Base-by-base conservation (phyloP, 176 grass and related monocot species). In the maize (Zea mays) region DNA sequence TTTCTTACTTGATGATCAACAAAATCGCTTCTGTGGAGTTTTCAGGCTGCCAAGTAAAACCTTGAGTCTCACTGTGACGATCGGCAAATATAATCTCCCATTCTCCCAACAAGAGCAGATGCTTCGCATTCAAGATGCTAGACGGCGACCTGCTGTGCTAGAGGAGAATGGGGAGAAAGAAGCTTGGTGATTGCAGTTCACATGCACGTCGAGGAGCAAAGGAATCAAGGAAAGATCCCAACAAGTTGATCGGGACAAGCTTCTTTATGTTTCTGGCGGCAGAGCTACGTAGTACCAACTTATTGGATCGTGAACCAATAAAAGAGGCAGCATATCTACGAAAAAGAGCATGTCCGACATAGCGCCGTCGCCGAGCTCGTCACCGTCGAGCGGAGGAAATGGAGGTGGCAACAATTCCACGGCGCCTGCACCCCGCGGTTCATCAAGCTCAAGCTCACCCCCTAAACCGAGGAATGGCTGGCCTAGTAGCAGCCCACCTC, bases 331-430 rank as follows among this genome's bases (percentile, higher is more conserved):
- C 9, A 1, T 40, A 5, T 8, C 12, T 4, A 5, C 40, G 62
- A 41, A 73, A 37, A 72, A 38, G 38, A 64, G 8, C 59, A 87
- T 87, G 85, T 72, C 85, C 33, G 37, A 76, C n/a, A 35, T 59
- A 76, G 85, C 85, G 13, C 67, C 73, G n/a, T 77, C 79, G 3
- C 85, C 85, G 1, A 66, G 67, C 19, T 82, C 85, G 9, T 81
- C 85, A 0, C 15, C 62, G 4, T 50, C 51, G 0, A 46, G 5
- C 5, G 9, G 42, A 37, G 47, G 72, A 44, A 58, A 79, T 43
- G 39, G 33, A 72, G 65, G 49, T 59, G 76, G 34, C 34, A 64
- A 34, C 15, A 62, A 72, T 82, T 86, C 75, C 70, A 89, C 76
- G 48, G 73, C 78, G 0, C 56, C 79, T 51, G 62, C 46, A 46